Percentiles rank a stretch among this genome's conserved stretches.
phyloP scores from a whole-genome alignment of 192 early-diverging fungal genomes.

The Dispira simplex region DNA sequence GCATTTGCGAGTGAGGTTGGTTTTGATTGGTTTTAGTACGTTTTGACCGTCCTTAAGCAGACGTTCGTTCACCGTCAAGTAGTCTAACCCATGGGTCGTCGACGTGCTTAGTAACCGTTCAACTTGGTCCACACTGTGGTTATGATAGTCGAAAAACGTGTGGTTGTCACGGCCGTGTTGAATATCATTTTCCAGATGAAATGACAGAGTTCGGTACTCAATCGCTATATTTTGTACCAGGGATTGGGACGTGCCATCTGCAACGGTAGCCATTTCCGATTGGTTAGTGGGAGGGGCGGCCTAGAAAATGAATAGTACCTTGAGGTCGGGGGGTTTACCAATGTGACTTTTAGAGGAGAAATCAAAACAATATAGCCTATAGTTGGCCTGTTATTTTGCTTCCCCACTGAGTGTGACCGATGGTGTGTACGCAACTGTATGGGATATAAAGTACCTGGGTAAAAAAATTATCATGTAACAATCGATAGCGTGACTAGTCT shows the following conservation, averaged over 20 bases:
- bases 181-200: conserved; percentile 4
- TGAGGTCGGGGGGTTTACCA: no score
- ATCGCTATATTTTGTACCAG: conserved; percentile 11
- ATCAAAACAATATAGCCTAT: no score
- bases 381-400: no score
- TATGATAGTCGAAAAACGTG: neutral
- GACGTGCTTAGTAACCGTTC: neutral
- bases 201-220: conserved; percentile 12
- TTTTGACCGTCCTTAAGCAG: neutral
- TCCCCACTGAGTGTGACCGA: no score
- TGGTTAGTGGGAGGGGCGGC: no score
- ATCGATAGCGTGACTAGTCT: no score
- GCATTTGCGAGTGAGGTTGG: conserved; percentile 26
- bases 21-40: conserved; percentile 14
- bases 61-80: neutral
- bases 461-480: no score
- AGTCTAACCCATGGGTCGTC: neutral
- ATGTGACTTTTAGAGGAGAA: no score
- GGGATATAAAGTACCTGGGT: no score
- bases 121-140: neutral
- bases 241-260: neutral
- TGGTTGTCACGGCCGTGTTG: neutral
- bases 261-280: neutral
- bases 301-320: no score
- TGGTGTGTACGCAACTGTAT: no score